phyloP scores from a whole-genome alignment of 2,329 filamentous ascomycete species.

The Fusarium sp. region DNA sequence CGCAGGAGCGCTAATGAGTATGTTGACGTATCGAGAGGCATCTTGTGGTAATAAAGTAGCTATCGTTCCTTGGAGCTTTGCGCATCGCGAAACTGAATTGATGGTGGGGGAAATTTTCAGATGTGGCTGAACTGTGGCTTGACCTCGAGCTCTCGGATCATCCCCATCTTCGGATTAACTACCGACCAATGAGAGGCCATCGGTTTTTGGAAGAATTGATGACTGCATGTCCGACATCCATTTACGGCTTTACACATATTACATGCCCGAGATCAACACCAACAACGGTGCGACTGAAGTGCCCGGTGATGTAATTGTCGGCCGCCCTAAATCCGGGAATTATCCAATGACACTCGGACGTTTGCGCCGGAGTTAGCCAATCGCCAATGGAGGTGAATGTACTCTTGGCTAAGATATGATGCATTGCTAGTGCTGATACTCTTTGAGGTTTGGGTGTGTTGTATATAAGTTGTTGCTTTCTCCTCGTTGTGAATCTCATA shows the following conservation, averaged over 20 bases:
- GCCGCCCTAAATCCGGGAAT: conserved; percentile 9
- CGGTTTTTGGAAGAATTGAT: conserved; percentile 39
- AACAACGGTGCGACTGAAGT: neutral
- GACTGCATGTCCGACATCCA: conserved; percentile 15
- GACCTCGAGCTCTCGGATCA: conserved; percentile 12
- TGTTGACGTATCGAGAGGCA: conserved; percentile 95
- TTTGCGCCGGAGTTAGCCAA: conserved; percentile 1
- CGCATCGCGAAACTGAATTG: conserved; percentile 15
- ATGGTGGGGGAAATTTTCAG: conserved; percentile 42
- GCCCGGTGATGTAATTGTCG: conserved; percentile 23
- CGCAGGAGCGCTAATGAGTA: conserved; percentile 87
- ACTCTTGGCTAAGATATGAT: neutral
- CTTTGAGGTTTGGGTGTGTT: neutral
- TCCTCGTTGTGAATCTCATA: neutral
- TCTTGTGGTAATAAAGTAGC: conserved; percentile 49
- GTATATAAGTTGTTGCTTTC: neutral
- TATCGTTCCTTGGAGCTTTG: neutral
- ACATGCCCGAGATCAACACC: conserved; percentile 23
- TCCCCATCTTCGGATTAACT: conserved; percentile 24
- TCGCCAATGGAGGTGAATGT: neutral
- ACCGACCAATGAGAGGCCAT: neutral
- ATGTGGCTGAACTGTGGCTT: conserved; percentile 40
- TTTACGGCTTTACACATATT: conserved; percentile 5
- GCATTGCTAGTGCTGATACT: neutral
- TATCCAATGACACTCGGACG: conserved; percentile 1